A percentile compares a stretch with the other conserved stretches of the same genome.
phyloP scores from a whole-genome alignment of 306 rosid genomes.

The Hippophae gyantsensis region DNA sequence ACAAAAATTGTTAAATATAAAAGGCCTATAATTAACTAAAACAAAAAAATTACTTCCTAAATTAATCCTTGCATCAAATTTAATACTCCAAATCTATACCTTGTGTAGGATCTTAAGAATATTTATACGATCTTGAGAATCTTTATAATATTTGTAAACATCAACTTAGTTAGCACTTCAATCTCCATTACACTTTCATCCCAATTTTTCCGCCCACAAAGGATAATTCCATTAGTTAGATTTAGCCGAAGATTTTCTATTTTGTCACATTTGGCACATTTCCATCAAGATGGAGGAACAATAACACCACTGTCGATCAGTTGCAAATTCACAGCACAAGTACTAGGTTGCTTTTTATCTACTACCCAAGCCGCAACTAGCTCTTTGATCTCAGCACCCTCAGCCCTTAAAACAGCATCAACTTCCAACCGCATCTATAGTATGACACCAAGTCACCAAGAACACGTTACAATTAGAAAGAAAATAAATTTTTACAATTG shows the following conservation, averaged over 20 bases:
- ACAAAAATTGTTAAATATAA: too few species aligned
- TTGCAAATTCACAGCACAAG: conserved; percentile 53
- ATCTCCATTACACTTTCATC: conserved; percentile 36
- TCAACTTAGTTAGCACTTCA: too few species aligned
- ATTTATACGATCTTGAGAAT: too few species aligned
- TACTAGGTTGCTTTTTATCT: conserved; percentile 53
- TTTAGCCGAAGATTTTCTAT: conserved; percentile 89
- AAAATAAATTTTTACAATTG: too few species aligned
- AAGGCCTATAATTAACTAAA: too few species aligned
- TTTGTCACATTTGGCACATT: conserved; percentile 82
- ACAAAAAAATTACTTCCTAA: too few species aligned
- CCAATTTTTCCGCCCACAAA: conserved; percentile 92
- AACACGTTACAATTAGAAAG: conserved; percentile 4
- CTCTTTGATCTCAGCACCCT: conserved; percentile 83
- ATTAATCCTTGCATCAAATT: too few species aligned
- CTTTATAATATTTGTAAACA: too few species aligned
- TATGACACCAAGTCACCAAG: conserved; percentile 4
- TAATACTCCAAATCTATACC: too few species aligned
- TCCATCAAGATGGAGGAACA: conserved; percentile 88
- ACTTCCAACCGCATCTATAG: conserved; percentile 86
- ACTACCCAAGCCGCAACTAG: conserved; percentile 93
- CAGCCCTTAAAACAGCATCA: conserved; percentile 66
- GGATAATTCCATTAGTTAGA: conserved; percentile 76
- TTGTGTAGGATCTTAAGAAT: too few species aligned
- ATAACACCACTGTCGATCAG: conserved; percentile 74